Evolutionary conservation across 768 basidiomycete genomes (phyloP), one percentile per base, ranked within the genome.

Genomic region (Russula compacta): DNA sequence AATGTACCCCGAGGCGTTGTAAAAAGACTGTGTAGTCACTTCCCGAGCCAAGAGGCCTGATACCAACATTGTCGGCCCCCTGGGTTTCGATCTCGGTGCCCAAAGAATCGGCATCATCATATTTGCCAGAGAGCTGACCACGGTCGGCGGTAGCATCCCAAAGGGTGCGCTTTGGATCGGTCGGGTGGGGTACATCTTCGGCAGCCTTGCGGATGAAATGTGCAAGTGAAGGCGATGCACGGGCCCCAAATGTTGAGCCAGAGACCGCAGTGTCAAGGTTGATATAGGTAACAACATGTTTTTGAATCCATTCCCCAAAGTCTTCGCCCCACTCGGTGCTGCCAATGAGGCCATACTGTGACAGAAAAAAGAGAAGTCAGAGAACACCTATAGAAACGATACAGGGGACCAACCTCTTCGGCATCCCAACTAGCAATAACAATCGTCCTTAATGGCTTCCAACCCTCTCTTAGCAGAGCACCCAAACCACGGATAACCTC

Each of bases 311-410:
- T 15, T 82, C 78, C 0, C 83, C 69, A 68, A 95, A 98, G 69
- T 98, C 95, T 71, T 98, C 95, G 3, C 85, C 92, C 82, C 87
- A 95, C 73, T 98, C 95, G 4, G 91, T 95, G 68, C 86, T 89
- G 32, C 95, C 95, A 40, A 91, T 70, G 44, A 92, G 78, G 29
- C 89, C 89, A 56, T 81, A 80, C 79, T 80, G 65, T 7, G 12
- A 56, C 29, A 57, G 24, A 35, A 47, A 47, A 12, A 24, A 42
- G 29, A 40, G 39, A 12, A n/a, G 29, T 47, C 21, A 43, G 21
- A 6, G 12, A 15, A 32, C 12, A 42, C 39, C 17, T 21, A 44
- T 15, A 14, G 35, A 6, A n/a, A 42, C 48, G 11, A 19, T 24
- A 32, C 21, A 10, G 42, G 6, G 63, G 72, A 50, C 61, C 33